phyloP scores from a whole-genome alignment of 2,329 filamentous ascomycete species.

The Diaporthe aspalathi region DNA sequence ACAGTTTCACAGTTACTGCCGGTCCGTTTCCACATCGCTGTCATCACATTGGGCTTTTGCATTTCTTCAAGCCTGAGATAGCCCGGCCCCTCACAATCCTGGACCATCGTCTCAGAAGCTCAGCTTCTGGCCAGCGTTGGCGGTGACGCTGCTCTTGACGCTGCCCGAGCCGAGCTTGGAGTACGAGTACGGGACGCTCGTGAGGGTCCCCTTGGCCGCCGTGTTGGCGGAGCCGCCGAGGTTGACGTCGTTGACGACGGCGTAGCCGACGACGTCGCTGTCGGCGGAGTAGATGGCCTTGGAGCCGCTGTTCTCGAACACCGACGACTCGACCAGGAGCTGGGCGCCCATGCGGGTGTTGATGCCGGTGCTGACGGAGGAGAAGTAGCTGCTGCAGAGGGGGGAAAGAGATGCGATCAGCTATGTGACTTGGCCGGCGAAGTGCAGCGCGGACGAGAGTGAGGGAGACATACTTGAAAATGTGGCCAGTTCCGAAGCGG shows the following conservation, averaged over 20 bases:
- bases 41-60: too few species aligned
- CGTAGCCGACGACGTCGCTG: slow-evolving; percentile 55
- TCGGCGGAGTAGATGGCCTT: slow-evolving; percentile 53
- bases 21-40: neutral
- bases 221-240: slow-evolving; percentile 59
- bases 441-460: too few species aligned
- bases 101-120: slow-evolving; percentile 43
- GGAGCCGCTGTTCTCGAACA: slow-evolving; percentile 54
- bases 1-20: neutral
- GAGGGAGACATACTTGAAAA: slow-evolving; percentile 44
- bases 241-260: slow-evolving; percentile 54
- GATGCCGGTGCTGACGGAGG: slow-evolving; percentile 57
- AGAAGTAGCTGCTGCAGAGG: slow-evolving; percentile 54
- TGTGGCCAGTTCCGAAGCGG: slow-evolving; percentile 74
- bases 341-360: slow-evolving; percentile 68
- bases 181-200: slow-evolving; percentile 65
- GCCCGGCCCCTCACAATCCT: neutral
- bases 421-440: neutral
- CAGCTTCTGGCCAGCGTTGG: slow-evolving; percentile 54
- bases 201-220: slow-evolving; percentile 63
- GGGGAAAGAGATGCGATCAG: neutral
- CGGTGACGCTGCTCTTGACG: slow-evolving; percentile 57
- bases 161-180: slow-evolving; percentile 59
- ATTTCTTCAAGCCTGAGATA: too few species aligned
- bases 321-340: slow-evolving; percentile 67